phyloP scores from a whole-genome alignment of 352 stramenopile genomes.

The Blastocystis sp. region DNA sequence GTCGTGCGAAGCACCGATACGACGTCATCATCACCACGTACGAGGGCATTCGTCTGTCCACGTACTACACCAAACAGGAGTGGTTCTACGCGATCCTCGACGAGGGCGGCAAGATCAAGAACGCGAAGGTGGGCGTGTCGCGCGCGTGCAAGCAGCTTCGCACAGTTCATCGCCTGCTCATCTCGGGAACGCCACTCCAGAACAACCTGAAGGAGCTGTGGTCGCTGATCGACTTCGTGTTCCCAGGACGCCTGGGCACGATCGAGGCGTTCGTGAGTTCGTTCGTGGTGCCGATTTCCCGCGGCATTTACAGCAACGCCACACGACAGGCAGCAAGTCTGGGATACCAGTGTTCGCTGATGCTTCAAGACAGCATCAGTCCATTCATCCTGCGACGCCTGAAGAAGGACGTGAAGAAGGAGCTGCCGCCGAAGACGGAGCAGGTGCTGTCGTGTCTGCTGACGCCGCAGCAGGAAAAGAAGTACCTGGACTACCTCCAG shows the following conservation, averaged over 20 bases:
- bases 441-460: slow-evolving; percentile 96
- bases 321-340: slow-evolving; percentile 90
- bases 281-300: slow-evolving; percentile 94
- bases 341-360: slow-evolving; percentile 92
- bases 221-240: slow-evolving; percentile 98
- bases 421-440: slow-evolving; percentile 95
- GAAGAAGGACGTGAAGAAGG: slow-evolving; percentile 82
- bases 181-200: slow-evolving; percentile 82
- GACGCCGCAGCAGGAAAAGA: slow-evolving; percentile 83
- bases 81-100: slow-evolving; percentile 98
- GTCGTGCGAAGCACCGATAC: slow-evolving; percentile 39
- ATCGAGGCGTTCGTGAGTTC: slow-evolving; percentile 94
- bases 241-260: slow-evolving; percentile 93
- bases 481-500: slow-evolving; percentile 87
- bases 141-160: slow-evolving; percentile 89
- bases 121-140: slow-evolving; percentile 94
- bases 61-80: background rate
- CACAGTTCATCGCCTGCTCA: slow-evolving; percentile 78
- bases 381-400: slow-evolving; percentile 91
- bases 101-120: slow-evolving; percentile 97
- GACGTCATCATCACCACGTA: slow-evolving; percentile 95
- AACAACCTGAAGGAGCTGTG: slow-evolving; percentile 95
- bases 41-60: slow-evolving; percentile 86
- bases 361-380: slow-evolving; percentile 93
- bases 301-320: slow-evolving; percentile 89